Evolutionary conservation across 148 eudicot species (phyloP), one percentile per base, ranked within the genome.

Genomic region (Chenopodium suecicum): DNA sequence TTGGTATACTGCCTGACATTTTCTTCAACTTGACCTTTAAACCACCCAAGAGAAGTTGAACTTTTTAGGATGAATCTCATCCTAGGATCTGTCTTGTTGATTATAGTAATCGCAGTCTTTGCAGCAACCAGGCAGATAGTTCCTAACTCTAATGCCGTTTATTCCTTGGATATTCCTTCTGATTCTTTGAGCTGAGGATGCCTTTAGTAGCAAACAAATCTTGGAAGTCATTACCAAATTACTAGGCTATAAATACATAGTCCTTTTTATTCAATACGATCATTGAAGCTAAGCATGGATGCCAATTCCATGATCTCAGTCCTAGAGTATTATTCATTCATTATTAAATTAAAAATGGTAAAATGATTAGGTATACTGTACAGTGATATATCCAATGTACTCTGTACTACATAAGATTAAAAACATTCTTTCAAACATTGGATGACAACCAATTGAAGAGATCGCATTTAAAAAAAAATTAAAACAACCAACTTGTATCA

Each of bases 1-100:
- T 88, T 90, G 84, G 84, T 94, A 89, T 92, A n/a, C 65, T 94
- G 77, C 98, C 98, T 1, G 90, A 87, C 86, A 74, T 94, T 48
- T 91, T 94, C 86, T 94, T 88, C 86, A 91, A 92, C 62, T 54
- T 90, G 19, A 90, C 96, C 5, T 92, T 92, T 70, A 87, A 88
- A 78, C 98, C 96, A 41, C 86, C 90, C 7, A 92, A 85, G 70
- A 86, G 77, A 63, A 81, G 86, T 83, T 65, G 85, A 0, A 64
- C 84, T 1, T 94, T 86, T 37, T 63, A 91, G 91, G 96, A 80
- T 74, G 16, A 94, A 94, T 70, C 56, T 85, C 31, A 58, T 80
- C 2, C 87, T 94, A 4, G 92, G 88, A 0, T 76, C 78, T 9
- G 86, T 88, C 65, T 94, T 92, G 0, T 80, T 75, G 11, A 44